Evolutionary conservation across 2,329 filamentous ascomycete species (phyloP).

Genomic region (Fusarium sublunatum): DNA sequence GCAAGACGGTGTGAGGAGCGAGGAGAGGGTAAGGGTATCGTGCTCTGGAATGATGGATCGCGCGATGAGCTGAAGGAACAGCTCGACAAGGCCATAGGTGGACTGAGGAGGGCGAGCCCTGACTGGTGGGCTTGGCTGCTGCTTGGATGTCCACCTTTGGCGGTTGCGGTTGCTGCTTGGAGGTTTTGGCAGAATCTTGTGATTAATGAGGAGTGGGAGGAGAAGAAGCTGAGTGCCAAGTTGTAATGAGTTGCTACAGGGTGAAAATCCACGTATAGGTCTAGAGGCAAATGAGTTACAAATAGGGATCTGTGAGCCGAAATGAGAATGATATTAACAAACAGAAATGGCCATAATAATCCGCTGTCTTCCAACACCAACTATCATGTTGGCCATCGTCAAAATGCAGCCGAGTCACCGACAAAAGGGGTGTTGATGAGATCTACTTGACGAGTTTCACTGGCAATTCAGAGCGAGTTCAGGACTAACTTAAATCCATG

Average conservation of each 20-base stretch:
- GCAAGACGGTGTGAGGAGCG: conserved; percentile 77
- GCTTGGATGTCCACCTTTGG: conserved; percentile 78
- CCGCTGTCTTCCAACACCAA: no score
- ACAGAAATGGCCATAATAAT: no score
- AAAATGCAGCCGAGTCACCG: no score
- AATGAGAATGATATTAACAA: no score
- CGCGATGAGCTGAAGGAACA: conserved; percentile 75
- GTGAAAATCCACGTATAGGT: neutral
- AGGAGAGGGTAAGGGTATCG: conserved; percentile 73
- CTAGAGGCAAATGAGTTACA: neutral
- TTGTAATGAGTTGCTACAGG: conserved; percentile 17
- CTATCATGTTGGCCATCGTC: no score
- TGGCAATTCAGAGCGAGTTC: no score
- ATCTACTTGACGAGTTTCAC: no score
- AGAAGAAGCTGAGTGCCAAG: conserved; percentile 56
- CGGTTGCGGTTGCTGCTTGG: conserved; percentile 74
- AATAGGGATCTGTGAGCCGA: no score
- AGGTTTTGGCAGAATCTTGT: conserved; percentile 77
- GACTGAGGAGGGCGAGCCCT: conserved; percentile 73
- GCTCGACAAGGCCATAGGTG: conserved; percentile 72
- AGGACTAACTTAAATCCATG: no score
- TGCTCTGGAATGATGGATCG: conserved; percentile 90
- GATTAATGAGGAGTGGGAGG: conserved; percentile 77
- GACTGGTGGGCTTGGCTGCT: conserved; percentile 85
- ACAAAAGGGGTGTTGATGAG: no score